Conservation (phyloP, 768 basidiomycete species). For the Trametes coccinea region DNA sequence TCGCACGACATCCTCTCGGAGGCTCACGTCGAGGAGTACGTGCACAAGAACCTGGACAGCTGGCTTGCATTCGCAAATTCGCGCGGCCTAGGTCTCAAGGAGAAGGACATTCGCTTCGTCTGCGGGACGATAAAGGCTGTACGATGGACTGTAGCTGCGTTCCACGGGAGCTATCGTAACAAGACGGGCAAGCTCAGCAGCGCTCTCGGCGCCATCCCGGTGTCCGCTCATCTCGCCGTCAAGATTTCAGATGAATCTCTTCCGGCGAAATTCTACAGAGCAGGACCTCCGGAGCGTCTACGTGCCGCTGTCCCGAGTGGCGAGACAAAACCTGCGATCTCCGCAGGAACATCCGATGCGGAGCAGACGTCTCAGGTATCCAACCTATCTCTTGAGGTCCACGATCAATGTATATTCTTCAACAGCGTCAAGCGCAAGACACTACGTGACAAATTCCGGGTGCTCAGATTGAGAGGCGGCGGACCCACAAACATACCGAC, state of each 20-base stretch:
- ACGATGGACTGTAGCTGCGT: conserved; percentile 19
- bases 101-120: conserved; percentile 17
- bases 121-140: conserved; percentile 20
- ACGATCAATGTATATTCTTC: conserved; percentile 21
- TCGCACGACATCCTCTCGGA: not conserved
- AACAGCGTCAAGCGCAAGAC: conserved; percentile 20
- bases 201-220: not conserved
- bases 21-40: not conserved
- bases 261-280: not conserved
- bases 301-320: too few species aligned
- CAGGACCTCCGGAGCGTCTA: not conserved
- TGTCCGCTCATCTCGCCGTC: not conserved
- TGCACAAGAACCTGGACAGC: not conserved
- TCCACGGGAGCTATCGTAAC: not conserved
- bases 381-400: not conserved
- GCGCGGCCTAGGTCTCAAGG: not conserved
- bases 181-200: not conserved
- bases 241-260: not conserved
- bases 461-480: too few species aligned
- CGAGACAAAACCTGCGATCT: not conserved
- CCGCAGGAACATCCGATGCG: not conserved
- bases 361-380: too few species aligned
- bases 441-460: too few species aligned
- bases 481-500: too few species aligned
- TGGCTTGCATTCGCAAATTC: conserved; percentile 18